Percentiles rank a stretch among this genome's conserved stretches.
Conservation (phyloP, 257 asterid species). For the Nicotiana tabacum region DNA sequence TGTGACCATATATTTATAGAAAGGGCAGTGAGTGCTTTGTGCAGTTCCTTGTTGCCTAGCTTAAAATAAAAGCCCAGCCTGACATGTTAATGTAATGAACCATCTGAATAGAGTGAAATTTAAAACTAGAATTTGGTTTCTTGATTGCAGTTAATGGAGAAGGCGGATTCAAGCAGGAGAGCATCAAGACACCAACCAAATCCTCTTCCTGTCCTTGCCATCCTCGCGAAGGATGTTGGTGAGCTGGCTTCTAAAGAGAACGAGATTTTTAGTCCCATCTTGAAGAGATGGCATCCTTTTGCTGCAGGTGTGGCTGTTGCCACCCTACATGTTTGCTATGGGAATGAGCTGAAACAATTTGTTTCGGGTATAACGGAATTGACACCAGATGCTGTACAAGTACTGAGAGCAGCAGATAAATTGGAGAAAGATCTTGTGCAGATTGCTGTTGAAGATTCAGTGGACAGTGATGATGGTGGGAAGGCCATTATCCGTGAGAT, state of each 20-base stretch:
- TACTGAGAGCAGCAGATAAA: slow-evolving; percentile 92
- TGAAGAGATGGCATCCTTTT: slow-evolving; percentile 94
- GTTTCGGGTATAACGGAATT: slow-evolving; percentile 76
- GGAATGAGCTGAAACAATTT: slow-evolving; percentile 92
- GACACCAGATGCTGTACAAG: slow-evolving; percentile 95
- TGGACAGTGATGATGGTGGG: slow-evolving; percentile 99
- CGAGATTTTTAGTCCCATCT: slow-evolving; percentile 72
- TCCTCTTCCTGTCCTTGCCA: slow-evolving; percentile 88
- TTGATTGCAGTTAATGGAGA: slow-evolving; percentile 74
- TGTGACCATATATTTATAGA: background rate
- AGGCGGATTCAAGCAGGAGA: slow-evolving; percentile 95
- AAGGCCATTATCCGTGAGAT: slow-evolving; percentile 97
- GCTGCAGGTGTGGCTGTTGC: slow-evolving; percentile 99
- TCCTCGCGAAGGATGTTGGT: slow-evolving; percentile 94
- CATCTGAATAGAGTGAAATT: background rate
- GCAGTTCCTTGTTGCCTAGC: background rate
- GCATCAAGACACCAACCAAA: slow-evolving; percentile 81
- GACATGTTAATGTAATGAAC: background rate
- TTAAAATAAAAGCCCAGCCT: background rate
- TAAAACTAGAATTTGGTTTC: slow-evolving; percentile 4
- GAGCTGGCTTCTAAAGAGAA: slow-evolving; percentile 80
- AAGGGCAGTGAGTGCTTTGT: background rate
- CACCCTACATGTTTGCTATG: slow-evolving; percentile 86
- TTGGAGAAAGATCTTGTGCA: slow-evolving; percentile 92
- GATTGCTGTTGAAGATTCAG: slow-evolving; percentile 97